Base-by-base conservation (phyloP, 2,329 filamentous ascomycete genomes). In the Plenodomus lindquistii region DNA sequence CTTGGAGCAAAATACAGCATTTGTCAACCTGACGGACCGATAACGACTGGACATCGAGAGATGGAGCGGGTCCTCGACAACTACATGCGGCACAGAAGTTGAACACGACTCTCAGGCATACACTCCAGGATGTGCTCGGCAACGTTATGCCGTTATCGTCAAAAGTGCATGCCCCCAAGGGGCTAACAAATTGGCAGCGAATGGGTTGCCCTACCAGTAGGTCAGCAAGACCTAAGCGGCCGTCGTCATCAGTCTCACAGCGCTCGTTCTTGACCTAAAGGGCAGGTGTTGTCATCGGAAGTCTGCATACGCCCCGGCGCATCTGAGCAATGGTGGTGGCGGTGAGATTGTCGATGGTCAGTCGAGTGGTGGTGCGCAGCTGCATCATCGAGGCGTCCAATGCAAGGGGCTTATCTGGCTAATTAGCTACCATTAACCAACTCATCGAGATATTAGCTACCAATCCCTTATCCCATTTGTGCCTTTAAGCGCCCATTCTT, bases 401-500 rank as follows among this genome's bases (percentile, higher is more conserved):
- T 13, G 27, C 22, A 24, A 10, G 35, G 17, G 40, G 39, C 46
- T 35, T 15, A 59, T 52, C 44, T 18, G 50, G 58, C 46, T 31
- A 59, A 63, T 65, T 65, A 57, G 59, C 52, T 27, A 50, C 11
- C 53, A 46, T 62, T 59, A n/a, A 24, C 41, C 51, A 50, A n/a
- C 43, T 42, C 31, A 50, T 44, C 40, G 19, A 34, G 34, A 37
- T 22, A 54, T 57, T 63, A 57, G 54, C 46, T 50, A 41, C 57
- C 58, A 57, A 54, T 57, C 15, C 19, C n/a, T 37, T 54, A 29
- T 53, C 54, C 31, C 45, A 46, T 51, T 43, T 24, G 57, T 52
- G 53, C 58, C 63, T 61, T 68, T 69, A 67, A 57, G 65, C 66
- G 66, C 65, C 57, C 52, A 54, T 37, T 53, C 48, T 40, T 48